Percentiles rank a stretch among this genome's conserved stretches.
Conservation (phyloP, 257 asterid species). For the Solanum tarijense region DNA sequence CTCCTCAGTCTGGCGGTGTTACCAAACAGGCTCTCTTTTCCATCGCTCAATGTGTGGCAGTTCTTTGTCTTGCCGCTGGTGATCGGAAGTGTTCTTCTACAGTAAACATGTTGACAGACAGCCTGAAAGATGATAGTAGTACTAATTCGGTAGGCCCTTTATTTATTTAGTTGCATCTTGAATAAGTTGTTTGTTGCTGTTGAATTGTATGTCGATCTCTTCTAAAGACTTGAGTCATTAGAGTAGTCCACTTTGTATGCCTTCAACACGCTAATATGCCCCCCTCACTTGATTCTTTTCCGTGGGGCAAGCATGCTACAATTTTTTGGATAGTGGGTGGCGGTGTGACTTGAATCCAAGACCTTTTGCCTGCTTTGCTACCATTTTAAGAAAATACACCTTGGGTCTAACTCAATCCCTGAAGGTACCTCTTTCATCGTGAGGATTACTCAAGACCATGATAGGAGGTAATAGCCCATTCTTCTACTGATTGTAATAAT, state of each 20-base stretch:
- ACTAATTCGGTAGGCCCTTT: slow-evolving; percentile 56
- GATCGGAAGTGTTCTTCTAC: slow-evolving; percentile 66
- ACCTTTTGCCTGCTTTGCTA: neutral
- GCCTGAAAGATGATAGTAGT: slow-evolving; percentile 71
- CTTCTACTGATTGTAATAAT: neutral
- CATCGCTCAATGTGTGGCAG: slow-evolving; percentile 95
- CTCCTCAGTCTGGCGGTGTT: slow-evolving; percentile 76
- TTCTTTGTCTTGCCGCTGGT: slow-evolving; percentile 96
- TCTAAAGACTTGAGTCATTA: neutral
- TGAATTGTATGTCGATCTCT: neutral
- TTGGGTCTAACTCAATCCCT: neutral
- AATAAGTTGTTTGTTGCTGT: neutral
- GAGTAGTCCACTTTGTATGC: neutral
- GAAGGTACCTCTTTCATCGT: neutral
- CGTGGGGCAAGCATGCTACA: neutral
- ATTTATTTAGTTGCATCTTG: neutral
- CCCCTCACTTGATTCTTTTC: neutral
- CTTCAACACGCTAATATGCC: neutral
- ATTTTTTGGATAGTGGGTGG: neutral
- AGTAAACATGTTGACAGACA: slow-evolving; percentile 85
- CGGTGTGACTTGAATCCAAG: neutral
- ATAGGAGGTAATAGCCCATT: neutral
- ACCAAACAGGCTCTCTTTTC: slow-evolving; percentile 97
- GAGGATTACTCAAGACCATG: neutral
- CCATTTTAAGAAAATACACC: neutral